Percentiles rank a stretch among this genome's conserved stretches.
phyloP scores from a whole-genome alignment of 2,329 filamentous ascomycete species.

The Xylaria multiplex region DNA sequence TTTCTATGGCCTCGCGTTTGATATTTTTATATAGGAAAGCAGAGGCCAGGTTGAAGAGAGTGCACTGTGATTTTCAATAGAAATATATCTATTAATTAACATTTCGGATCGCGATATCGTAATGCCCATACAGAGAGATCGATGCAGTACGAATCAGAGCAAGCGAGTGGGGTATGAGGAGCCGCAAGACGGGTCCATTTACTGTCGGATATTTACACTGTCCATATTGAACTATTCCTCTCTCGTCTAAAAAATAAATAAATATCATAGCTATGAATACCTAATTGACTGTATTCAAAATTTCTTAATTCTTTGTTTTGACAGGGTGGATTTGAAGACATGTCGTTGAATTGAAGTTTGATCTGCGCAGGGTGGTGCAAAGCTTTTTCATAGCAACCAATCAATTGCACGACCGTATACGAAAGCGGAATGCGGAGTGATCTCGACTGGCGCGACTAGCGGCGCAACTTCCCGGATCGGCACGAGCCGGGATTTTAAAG shows the following conservation, averaged over 20 bases:
- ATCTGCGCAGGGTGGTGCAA: constrained; percentile 25
- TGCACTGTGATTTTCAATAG: no score
- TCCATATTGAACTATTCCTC: neutral
- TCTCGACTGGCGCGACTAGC: constrained; percentile 18
- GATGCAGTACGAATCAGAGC: neutral
- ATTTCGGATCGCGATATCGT: no score
- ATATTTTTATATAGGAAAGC: no score
- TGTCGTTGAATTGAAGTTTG: constrained; percentile 32
- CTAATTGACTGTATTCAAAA: no score
- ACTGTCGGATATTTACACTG: neutral
- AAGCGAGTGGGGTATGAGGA: neutral
- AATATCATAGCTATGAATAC: neutral
- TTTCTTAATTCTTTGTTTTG: no score
- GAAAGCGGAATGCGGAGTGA: constrained; percentile 29
- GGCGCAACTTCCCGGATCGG: constrained; percentile 22
- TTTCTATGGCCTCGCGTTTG: no score
- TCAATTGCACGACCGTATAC: constrained; percentile 25
- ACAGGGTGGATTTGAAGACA: neutral
- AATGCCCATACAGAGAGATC: neutral
- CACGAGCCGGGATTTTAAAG: constrained; percentile 28
- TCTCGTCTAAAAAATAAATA: neutral
- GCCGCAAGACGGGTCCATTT: no score
- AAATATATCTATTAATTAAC: no score
- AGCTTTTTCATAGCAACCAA: constrained; percentile 29
- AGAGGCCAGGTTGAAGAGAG: no score